Evolutionary conservation across 176 grass and related monocot species (phyloP).

Genomic region (Thalia dealbata): DNA sequence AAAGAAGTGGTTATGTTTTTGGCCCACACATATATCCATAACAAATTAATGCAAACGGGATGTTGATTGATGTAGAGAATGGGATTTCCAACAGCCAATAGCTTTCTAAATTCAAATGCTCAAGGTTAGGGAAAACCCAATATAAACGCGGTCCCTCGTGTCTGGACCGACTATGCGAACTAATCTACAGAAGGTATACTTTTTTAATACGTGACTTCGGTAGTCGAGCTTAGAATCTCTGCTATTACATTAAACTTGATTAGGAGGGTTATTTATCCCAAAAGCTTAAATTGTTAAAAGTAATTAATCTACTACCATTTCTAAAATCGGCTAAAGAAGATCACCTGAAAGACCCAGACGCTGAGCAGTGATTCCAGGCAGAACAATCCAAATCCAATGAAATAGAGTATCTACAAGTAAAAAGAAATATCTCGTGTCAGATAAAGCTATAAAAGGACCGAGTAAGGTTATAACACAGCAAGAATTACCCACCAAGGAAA

Average conservation of each 20-base stretch:
- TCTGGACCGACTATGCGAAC: no score
- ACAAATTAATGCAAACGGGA: background rate
- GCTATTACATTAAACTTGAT: no score
- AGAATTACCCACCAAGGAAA: no score
- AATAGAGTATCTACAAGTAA: conserved; percentile 74
- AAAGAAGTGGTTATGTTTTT: no score
- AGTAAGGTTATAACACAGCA: background rate
- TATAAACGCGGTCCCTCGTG: no score
- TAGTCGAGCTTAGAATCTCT: no score
- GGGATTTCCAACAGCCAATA: background rate
- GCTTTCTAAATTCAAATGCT: no score
- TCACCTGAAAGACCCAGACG: conserved; percentile 96
- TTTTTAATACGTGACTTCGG: no score
- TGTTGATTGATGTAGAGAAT: background rate
- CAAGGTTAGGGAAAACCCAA: no score
- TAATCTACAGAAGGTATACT: no score
- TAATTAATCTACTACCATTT: background rate
- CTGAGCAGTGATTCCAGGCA: conserved; percentile 79
- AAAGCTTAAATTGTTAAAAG: background rate
- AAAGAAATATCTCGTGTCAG: background rate
- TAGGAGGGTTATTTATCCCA: background rate
- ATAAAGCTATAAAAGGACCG: background rate
- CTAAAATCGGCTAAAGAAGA: background rate
- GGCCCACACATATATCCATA: no score
- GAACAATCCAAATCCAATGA: conserved; percentile 90